These are phyloP conservation scores for Microsporum ferrugineum DNA, from an alignment of 2,329 filamentous ascomycete genomes.

Conservation along the genomic window DNA sequence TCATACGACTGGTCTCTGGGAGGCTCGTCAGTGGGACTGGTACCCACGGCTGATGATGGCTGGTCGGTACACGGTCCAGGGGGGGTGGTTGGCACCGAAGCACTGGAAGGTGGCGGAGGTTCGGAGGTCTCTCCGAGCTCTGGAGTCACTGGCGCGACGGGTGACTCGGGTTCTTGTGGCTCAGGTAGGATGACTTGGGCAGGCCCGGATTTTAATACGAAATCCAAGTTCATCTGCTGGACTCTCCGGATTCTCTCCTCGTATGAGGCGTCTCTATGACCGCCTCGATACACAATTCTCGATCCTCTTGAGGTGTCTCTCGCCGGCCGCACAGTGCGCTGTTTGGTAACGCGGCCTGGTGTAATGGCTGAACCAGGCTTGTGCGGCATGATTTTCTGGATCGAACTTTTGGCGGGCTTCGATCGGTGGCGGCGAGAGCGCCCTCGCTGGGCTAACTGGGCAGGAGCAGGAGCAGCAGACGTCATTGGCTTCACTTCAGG, in stretches of 20 bases:
- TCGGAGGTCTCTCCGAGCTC: not conserved
- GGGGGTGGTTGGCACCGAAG: not conserved
- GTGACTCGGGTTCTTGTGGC: not conserved
- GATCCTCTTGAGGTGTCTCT: not conserved
- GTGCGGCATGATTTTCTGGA: not conserved
- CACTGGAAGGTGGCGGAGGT: not conserved
- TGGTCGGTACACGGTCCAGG: not conserved
- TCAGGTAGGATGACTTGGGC: not conserved
- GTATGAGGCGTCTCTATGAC: not conserved
- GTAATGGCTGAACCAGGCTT: not conserved
- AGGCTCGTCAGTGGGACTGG: not conserved
- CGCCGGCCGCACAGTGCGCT: not conserved
- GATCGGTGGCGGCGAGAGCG: not conserved
- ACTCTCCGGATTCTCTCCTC: not conserved
- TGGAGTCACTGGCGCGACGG: not conserved
- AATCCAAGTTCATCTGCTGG: not conserved
- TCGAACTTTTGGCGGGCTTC: conserved; percentile 1
- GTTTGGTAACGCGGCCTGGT: conserved; percentile 5
- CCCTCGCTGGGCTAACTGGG: not conserved
- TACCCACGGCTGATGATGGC: not conserved
- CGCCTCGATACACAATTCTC: not conserved
- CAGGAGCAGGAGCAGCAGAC: not conserved
- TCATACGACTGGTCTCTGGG: not conserved
- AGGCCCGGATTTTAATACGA: not conserved
- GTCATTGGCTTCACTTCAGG: not conserved